Evolutionary conservation across 2,329 filamentous ascomycete species (phyloP), one percentile per base, ranked within the genome.

Genomic region (Myrmaecium sp.): DNA sequence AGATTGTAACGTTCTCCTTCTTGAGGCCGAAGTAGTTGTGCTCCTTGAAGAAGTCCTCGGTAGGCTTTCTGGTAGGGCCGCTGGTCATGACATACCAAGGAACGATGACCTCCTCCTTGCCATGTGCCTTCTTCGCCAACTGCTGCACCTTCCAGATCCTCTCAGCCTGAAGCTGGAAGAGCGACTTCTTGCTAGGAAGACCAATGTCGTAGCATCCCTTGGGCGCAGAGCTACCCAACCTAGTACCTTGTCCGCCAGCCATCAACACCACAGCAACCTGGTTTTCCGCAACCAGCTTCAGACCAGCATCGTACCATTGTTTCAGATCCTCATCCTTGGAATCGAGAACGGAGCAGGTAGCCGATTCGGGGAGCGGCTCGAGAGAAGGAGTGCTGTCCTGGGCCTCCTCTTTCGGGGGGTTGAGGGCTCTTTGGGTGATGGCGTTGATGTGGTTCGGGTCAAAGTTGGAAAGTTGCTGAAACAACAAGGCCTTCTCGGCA

Each of bases 81-180:
- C 82, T 93, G 43, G 89, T 98, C 89, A 98, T 98, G 54, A 98
- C 82, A 58, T 98, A 98, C 89, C 89, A 98, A 8, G 89, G 89
- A 21, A 95, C 74, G 17, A 76, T 61, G 25, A 60, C 60, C 33
- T 57, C 60, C 25, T 44, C 48, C 38, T 65, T 64, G 31, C 66
- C 66, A 28, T 69, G 62, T 48, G 74, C 71, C 52, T 77, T 72
- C 41, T 72, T 65, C 22, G 86, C 84, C 36, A 95, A 62, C 43
- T 73, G 58, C 58, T 95, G 79, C 6, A 92, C 58, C 60, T 83
- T 91, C 44, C 66, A 66, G 47, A 98, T 95, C 29, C 89, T 68
- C 68, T 98, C 84, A 23, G 79, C 89, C 57, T 98, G 89, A 41
- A 98, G 79, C 62, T 95, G 84, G 67, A 98, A 98, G 33, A 98